Percentiles rank a stretch among this genome's conserved stretches.
Conservation (phyloP, 352 stramenopile genomes). For the Pythium insidiosum region DNA sequence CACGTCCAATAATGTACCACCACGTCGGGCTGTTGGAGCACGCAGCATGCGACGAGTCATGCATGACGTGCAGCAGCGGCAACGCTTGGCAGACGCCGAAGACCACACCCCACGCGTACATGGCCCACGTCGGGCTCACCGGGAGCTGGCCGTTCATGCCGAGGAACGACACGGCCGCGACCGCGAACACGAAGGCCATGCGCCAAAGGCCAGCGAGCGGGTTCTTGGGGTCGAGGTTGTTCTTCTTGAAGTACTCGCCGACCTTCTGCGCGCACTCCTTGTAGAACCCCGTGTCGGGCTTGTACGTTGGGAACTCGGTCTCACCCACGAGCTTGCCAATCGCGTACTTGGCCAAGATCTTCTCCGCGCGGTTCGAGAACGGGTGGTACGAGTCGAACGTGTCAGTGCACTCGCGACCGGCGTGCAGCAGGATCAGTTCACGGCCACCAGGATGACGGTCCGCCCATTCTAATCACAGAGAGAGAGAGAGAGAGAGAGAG, state of each 20-base stretch:
- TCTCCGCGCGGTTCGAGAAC: conserved; percentile 77
- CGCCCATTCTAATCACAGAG: conserved; percentile 33
- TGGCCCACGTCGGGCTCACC: conserved; percentile 36
- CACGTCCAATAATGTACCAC: conserved; percentile 70
- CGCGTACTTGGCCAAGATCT: conserved; percentile 79
- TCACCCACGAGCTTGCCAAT: conserved; percentile 71
- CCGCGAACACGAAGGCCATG: conserved; percentile 74
- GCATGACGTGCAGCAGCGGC: conserved; percentile 89
- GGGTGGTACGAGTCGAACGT: conserved; percentile 90
- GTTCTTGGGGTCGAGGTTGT: conserved; percentile 85
- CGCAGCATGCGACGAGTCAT: conserved; percentile 88
- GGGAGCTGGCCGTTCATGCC: conserved; percentile 69
- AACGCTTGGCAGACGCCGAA: conserved; percentile 88
- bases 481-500: too few species aligned
- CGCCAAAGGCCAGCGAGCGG: conserved; percentile 77
- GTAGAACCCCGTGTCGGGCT: conserved; percentile 89
- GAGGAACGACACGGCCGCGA: conserved; percentile 57
- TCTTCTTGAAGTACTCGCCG: conserved; percentile 83
- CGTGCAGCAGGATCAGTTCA: conserved; percentile 76
- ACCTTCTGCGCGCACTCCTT: conserved; percentile 79
- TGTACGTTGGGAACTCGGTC: conserved; percentile 87
- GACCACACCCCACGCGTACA: conserved; percentile 67
- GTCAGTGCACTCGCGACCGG: conserved; percentile 78
- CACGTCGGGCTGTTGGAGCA: conserved; percentile 73
- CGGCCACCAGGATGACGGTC: conserved; percentile 76